Conservation (phyloP, 805 yeast species). For the Cyberlindnera mycetangii region DNA sequence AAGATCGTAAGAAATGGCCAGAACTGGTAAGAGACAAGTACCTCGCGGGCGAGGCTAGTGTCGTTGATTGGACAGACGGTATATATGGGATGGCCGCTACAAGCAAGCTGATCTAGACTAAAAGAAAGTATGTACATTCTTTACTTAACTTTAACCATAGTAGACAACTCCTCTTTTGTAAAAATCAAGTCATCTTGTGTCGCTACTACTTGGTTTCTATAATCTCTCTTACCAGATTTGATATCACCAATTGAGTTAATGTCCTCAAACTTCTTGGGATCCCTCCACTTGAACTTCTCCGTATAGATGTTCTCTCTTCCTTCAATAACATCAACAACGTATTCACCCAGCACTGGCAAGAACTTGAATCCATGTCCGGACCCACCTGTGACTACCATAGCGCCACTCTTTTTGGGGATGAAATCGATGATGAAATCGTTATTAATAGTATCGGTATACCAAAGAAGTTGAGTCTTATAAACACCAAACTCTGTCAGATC, state of each 20-base stretch:
- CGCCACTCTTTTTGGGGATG: constrained; percentile 26
- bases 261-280: constrained; percentile 27
- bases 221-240: constrained; percentile 5
- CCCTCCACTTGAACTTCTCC: constrained; percentile 34
- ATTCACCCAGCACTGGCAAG: constrained; percentile 33
- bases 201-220: constrained; percentile 34
- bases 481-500: constrained; percentile 22
- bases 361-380: constrained; percentile 37
- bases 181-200: constrained; percentile 17
- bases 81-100: not conserved
- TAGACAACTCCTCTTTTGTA: constrained; percentile 7
- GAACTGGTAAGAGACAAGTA: constrained; percentile 26
- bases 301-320: constrained; percentile 27
- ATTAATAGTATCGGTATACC: constrained; percentile 36
- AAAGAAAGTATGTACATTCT: not conserved
- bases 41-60: constrained; percentile 17
- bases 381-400: constrained; percentile 35
- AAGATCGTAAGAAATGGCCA: constrained; percentile 7
- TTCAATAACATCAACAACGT: constrained; percentile 32
- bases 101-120: not conserved
- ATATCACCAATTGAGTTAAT: constrained; percentile 24
- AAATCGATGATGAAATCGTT: constrained; percentile 31
- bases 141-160: not conserved
- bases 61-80: constrained; percentile 25
- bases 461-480: constrained; percentile 30